Percentiles rank a stretch among this genome's conserved stretches.
These are phyloP conservation scores for Calonectria leucothoes DNA, from an alignment of 2,329 filamentous ascomycete genomes.

Conservation along the genomic window DNA sequence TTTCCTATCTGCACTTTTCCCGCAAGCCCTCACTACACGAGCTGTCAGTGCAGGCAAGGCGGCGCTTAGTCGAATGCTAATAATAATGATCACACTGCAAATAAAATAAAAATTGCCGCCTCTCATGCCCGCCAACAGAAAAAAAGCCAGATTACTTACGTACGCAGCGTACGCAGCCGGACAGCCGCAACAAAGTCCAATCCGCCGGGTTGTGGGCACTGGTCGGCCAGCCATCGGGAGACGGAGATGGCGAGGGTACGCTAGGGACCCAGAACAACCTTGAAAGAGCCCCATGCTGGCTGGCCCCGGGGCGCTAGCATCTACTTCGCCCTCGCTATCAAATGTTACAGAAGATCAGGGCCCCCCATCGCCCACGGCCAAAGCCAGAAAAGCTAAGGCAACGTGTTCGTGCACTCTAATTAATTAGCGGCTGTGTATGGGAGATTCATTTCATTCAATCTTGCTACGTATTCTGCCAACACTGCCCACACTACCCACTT, in stretches of 20 bases:
- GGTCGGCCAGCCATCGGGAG: not conserved
- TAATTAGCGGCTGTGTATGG: slow-evolving; percentile 4
- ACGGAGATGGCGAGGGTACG: slow-evolving; percentile 3
- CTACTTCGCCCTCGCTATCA: slow-evolving; percentile 1
- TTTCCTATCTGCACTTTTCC: not conserved
- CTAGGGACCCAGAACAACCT: slow-evolving; percentile 7
- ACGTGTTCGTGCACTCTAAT: slow-evolving; percentile 10
- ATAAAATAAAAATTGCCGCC: no score
- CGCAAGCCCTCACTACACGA: not conserved
- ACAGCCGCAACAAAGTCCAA: not conserved
- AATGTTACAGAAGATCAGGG: slow-evolving; percentile 4
- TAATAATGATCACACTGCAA: not conserved
- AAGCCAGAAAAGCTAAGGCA: not conserved
- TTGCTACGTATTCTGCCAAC: not conserved
- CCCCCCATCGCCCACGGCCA: not conserved
- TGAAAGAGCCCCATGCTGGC: not conserved
- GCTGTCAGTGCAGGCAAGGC: not conserved
- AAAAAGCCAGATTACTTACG: not conserved
- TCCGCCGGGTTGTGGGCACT: not conserved
- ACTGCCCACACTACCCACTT: not conserved
- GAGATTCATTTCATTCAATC: not conserved
- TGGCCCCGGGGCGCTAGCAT: not conserved
- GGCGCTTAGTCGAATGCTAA: slow-evolving; percentile 1
- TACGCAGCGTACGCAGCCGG: not conserved
- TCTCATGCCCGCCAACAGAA: not conserved